Percentiles rank a stretch among this genome's conserved stretches.
phyloP scores from a whole-genome alignment of 345 rosid genomes.

The Eucalyptus paniculata region DNA sequence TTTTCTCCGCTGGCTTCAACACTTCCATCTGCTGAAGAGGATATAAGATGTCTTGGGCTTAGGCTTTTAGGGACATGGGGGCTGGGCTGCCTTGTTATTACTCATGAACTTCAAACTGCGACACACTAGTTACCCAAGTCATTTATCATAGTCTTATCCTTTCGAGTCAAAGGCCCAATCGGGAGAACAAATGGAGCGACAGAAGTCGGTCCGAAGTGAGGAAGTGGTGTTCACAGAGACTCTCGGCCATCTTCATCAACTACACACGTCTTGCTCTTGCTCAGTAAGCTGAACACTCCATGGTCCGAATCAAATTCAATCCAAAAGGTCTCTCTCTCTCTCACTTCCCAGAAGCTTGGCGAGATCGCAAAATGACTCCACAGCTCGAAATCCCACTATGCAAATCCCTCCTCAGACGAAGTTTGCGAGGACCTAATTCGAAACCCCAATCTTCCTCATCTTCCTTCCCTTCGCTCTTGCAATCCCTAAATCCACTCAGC shows the following conservation, averaged over 20 bases:
- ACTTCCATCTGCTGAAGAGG: background rate
- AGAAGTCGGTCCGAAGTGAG: background rate
- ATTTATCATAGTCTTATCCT: background rate
- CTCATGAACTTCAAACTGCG: background rate
- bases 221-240: background rate
- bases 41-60: background rate
- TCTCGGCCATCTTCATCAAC: background rate
- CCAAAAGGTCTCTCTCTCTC: background rate
- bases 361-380: background rate
- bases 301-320: background rate
- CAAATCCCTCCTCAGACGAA: slow-evolving; percentile 6
- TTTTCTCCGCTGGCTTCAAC: background rate
- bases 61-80: background rate
- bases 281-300: background rate
- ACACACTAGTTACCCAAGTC: background rate
- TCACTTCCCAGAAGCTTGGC: background rate
- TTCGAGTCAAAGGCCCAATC: background rate
- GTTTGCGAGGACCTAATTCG: background rate
- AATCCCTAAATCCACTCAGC: background rate
- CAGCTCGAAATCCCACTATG: slow-evolving; percentile 17
- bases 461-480: background rate
- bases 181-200: background rate
- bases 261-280: background rate
- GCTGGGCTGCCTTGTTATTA: background rate
- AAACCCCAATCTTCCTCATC: background rate